Percentiles rank a stretch among this genome's conserved stretches.
Evolutionary conservation across 805 yeast species (phyloP).

Genomic region (Lachancea quebecensis): DNA sequence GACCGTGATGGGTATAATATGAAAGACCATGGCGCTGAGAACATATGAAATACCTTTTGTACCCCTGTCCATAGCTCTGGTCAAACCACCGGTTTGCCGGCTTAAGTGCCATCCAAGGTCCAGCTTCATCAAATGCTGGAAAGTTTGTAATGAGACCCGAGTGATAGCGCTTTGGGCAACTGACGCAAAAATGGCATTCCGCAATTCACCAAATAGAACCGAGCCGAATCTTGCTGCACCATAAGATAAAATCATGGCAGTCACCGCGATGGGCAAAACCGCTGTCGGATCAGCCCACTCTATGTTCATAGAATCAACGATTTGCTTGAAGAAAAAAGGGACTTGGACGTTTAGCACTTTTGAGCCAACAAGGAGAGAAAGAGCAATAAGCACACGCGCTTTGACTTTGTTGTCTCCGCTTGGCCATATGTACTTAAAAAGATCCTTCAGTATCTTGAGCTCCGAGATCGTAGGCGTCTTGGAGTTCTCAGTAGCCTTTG

Average conservation of each 20-base stretch:
- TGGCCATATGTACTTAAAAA: slow-evolving; percentile 77
- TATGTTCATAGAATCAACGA: slow-evolving; percentile 86
- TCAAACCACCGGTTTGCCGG: slow-evolving; percentile 91
- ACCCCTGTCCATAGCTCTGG: slow-evolving; percentile 95
- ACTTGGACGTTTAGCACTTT: slow-evolving; percentile 90
- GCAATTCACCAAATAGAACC: slow-evolving; percentile 84
- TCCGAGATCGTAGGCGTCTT: slow-evolving; percentile 34
- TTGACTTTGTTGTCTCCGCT: slow-evolving; percentile 58
- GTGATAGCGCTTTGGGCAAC: slow-evolving; percentile 94
- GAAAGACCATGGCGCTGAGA: slow-evolving; percentile 94
- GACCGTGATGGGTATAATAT: slow-evolving; percentile 84
- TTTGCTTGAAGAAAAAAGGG: slow-evolving; percentile 85
- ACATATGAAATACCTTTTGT: slow-evolving; percentile 95
- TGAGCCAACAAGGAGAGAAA: slow-evolving; percentile 66
- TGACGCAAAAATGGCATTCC: slow-evolving; percentile 92
- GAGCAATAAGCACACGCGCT: slow-evolving; percentile 67
- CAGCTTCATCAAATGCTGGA: slow-evolving; percentile 70
- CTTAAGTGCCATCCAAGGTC: slow-evolving; percentile 87
- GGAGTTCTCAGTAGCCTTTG: slow-evolving; percentile 6
- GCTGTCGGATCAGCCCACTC: slow-evolving; percentile 72
- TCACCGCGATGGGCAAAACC: slow-evolving; percentile 46
- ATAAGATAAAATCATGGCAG: slow-evolving; percentile 70
- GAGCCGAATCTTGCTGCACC: slow-evolving; percentile 95
- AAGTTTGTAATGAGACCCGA: slow-evolving; percentile 82
- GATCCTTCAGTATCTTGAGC: slow-evolving; percentile 50